phyloP scores from a whole-genome alignment of 495 filamentous ascomycete species.

The Poronia punctata region DNA sequence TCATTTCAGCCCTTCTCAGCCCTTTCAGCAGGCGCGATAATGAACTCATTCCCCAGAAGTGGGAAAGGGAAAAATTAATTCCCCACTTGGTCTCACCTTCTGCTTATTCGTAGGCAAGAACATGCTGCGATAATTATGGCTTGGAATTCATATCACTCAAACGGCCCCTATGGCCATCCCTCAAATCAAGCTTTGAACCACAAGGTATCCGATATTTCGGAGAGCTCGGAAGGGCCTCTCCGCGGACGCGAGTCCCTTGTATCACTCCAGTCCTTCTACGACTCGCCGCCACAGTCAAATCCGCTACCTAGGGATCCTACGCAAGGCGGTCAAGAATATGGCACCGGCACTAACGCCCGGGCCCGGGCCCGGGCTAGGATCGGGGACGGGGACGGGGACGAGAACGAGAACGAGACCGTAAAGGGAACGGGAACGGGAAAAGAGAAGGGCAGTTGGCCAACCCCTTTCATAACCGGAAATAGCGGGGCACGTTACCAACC shows the following conservation, averaged over 20 bases:
- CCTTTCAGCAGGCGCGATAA: too few relatives aligned
- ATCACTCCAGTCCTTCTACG: constrained; percentile 32
- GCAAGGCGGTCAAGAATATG: constrained; percentile 7
- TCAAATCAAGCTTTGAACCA: constrained; percentile 26
- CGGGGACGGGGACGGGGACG: constrained; percentile 8
- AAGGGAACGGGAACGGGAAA: too few relatives aligned
- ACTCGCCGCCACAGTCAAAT: constrained; percentile 7
- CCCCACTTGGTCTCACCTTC: background rate
- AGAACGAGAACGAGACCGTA: too few relatives aligned
- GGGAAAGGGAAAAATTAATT: too few relatives aligned
- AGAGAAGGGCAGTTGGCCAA: constrained; percentile 15
- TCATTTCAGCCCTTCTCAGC: too few relatives aligned
- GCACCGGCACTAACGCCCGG: too few relatives aligned
- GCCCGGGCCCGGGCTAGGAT: too few relatives aligned
- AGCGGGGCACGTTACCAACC: constrained; percentile 29
- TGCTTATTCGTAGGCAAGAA: background rate
- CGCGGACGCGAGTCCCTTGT: constrained; percentile 36
- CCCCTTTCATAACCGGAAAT: constrained; percentile 13
- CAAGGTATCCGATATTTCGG: constrained; percentile 38
- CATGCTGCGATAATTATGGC: constrained; percentile 14
- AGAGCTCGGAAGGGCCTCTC: constrained; percentile 19
- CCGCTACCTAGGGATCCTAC: constrained; percentile 3
- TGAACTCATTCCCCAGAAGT: too few relatives aligned
- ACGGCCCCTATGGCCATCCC: constrained; percentile 13
- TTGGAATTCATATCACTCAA: constrained; percentile 13